These are phyloP conservation scores for Yarrowia divulgata DNA, from an alignment of 805 yeast genomes.

Conservation along the genomic window DNA sequence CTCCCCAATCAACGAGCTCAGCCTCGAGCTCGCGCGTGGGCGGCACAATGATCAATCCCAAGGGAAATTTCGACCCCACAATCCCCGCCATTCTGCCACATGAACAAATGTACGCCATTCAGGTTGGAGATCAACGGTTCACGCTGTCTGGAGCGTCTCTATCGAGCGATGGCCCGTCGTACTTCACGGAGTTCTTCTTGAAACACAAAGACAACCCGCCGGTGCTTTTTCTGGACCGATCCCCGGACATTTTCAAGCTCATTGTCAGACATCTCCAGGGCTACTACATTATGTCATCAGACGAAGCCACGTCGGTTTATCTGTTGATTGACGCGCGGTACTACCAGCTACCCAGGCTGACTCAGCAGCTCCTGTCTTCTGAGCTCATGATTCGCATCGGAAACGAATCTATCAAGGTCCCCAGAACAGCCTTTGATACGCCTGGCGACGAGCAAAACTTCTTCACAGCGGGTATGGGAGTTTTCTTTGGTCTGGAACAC, in stretches of 20 bases:
- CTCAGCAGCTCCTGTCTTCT: conserved; percentile 57
- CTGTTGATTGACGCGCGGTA: conserved; percentile 75
- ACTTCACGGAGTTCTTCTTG: conserved; percentile 75
- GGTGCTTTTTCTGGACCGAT: conserved; percentile 72
- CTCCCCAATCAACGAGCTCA: conserved; percentile 16
- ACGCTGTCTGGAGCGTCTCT: conserved; percentile 82
- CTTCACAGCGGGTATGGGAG: conserved; percentile 67
- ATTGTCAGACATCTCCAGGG: conserved; percentile 76
- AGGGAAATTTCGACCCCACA: conserved; percentile 43
- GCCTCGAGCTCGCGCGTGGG: conserved; percentile 24
- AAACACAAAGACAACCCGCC: conserved; percentile 47
- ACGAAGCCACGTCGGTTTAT: conserved; percentile 65
- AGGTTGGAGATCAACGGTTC: conserved; percentile 70
- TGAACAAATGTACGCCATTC: conserved; percentile 70
- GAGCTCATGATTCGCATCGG: conserved; percentile 69
- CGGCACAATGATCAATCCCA: conserved; percentile 34
- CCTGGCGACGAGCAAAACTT: conserved; percentile 82
- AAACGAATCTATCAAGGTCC: conserved; percentile 62
- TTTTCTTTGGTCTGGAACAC: conserved; percentile 60
- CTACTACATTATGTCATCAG: conserved; percentile 62
- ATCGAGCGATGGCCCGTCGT: conserved; percentile 86
- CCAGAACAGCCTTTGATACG: conserved; percentile 59
- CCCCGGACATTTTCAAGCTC: conserved; percentile 69
- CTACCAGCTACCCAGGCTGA: conserved; percentile 68
- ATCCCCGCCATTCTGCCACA: conserved; percentile 62